A percentile compares a stretch with the other conserved stretches of the same genome.
These are phyloP conservation scores for Ceriops zippeliana DNA, from an alignment of 345 rosid genomes.

Conservation along the genomic window DNA sequence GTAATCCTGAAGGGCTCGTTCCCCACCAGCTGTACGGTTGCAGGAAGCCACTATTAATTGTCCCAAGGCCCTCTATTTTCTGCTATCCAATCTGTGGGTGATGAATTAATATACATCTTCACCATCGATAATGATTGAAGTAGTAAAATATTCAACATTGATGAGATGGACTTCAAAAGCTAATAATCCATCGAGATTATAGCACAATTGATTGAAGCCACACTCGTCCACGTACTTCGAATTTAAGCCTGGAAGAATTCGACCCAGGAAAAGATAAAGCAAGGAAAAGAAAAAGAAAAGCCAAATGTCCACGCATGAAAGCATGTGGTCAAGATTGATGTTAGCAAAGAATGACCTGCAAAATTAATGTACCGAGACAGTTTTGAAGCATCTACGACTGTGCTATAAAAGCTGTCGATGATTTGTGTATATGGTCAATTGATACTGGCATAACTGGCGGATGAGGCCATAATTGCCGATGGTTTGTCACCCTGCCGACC, in stretches of 20 bases:
- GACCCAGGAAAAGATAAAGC: too few relatives aligned
- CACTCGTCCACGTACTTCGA: too few relatives aligned
- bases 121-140: neutral
- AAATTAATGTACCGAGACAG: neutral
- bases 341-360: neutral
- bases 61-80: neutral
- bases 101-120: neutral
- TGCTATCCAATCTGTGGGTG: neutral
- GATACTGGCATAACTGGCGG: too few relatives aligned
- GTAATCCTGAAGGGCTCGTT: conserved; percentile 20
- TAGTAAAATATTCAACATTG: neutral
- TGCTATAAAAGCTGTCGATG: neutral
- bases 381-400: neutral
- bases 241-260: too few relatives aligned
- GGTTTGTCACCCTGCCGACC: too few relatives aligned
- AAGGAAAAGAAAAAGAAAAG: too few relatives aligned
- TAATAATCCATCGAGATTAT: too few relatives aligned
- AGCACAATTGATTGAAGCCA: too few relatives aligned
- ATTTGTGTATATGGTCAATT: neutral
- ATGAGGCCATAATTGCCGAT: too few relatives aligned
- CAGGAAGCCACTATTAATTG: conserved; percentile 14
- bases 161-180: neutral
- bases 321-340: neutral
- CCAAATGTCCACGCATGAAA: too few relatives aligned
- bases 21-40: conserved; percentile 19